Conservation (phyloP, 1,284 basidiomycete genomes). For the Heterobasidion annosum region DNA sequence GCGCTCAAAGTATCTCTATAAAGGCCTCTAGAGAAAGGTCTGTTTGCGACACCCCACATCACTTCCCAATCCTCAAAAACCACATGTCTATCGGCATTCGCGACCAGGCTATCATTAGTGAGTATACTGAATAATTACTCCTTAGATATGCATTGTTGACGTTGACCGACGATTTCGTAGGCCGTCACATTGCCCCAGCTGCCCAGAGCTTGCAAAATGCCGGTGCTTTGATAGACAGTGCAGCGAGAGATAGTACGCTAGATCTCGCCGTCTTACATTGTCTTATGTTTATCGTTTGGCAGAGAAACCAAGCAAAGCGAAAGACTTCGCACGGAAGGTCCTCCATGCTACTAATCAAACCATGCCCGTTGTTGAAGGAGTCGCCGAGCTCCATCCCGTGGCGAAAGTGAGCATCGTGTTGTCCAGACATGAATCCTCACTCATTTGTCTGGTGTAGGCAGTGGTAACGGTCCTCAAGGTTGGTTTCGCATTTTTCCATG, state of each 20-base stretch:
- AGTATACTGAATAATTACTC: background rate
- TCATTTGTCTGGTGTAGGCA: background rate
- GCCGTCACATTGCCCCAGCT: background rate
- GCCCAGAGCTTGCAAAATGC: background rate
- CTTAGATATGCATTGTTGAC: background rate
- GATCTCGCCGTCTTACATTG: too few relatives aligned
- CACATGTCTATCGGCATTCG: background rate
- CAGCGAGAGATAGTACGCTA: background rate
- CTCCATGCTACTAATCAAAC: slow-evolving; percentile 12
- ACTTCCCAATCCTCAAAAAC: too few relatives aligned
- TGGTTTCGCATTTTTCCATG: background rate
- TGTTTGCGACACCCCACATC: too few relatives aligned
- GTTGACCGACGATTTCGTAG: background rate
- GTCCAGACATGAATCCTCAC: background rate
- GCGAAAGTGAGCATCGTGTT: slow-evolving; percentile 9
- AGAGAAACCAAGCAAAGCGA: background rate
- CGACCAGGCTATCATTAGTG: background rate
- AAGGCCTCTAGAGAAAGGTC: too few relatives aligned
- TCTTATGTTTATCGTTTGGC: background rate
- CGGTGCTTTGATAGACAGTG: background rate
- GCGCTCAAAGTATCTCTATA: too few relatives aligned
- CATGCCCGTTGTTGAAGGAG: slow-evolving; percentile 11
- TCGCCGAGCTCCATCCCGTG: slow-evolving; percentile 13
- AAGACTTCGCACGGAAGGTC: slow-evolving; percentile 1
- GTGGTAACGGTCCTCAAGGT: slow-evolving; percentile 6